phyloP scores from a whole-genome alignment of 169 alveolate genomes.

The Ichthyophthirius multifiliis region DNA sequence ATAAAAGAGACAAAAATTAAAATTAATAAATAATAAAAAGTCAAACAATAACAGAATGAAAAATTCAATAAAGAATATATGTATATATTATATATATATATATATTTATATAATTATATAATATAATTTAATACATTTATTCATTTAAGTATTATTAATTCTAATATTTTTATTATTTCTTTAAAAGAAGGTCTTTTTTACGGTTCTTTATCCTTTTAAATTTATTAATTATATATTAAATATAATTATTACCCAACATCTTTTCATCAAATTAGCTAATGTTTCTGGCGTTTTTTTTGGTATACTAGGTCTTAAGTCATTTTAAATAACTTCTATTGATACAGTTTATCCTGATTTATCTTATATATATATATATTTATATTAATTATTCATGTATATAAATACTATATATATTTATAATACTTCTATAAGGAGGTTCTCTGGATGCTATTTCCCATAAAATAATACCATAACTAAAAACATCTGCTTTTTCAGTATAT shows the following conservation, averaged over 20 bases:
- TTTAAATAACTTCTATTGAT: conserved; percentile 47
- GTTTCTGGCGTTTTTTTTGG: conserved; percentile 57
- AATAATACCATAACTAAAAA: conserved; percentile 78
- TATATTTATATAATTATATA: too few relatives aligned
- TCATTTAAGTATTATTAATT: conserved; percentile 42
- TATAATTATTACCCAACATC: conserved; percentile 46
- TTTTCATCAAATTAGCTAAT: conserved; percentile 47
- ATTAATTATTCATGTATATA: not conserved
- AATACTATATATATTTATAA: not conserved
- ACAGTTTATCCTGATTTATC: conserved; percentile 65
- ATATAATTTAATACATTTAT: not conserved
- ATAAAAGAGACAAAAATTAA: too few relatives aligned
- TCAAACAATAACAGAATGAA: too few relatives aligned
- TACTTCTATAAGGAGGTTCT: conserved; percentile 81
- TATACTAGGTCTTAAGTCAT: conserved; percentile 63
- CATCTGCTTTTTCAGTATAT: conserved; percentile 85
- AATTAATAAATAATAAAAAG: too few relatives aligned
- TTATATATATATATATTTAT: not conserved
- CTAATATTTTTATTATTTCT: conserved; percentile 53
- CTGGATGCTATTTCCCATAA: conserved; percentile 84
- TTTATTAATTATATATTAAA: not conserved
- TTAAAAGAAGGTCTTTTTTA: conserved; percentile 67
- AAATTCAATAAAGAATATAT: too few relatives aligned
- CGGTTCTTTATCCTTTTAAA: conserved; percentile 54
- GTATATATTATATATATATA: too few relatives aligned